Percentiles rank a stretch among this genome's conserved stretches.
phyloP scores from a whole-genome alignment of 176 grass and related monocot species.

The Rhynchospora pubera region DNA sequence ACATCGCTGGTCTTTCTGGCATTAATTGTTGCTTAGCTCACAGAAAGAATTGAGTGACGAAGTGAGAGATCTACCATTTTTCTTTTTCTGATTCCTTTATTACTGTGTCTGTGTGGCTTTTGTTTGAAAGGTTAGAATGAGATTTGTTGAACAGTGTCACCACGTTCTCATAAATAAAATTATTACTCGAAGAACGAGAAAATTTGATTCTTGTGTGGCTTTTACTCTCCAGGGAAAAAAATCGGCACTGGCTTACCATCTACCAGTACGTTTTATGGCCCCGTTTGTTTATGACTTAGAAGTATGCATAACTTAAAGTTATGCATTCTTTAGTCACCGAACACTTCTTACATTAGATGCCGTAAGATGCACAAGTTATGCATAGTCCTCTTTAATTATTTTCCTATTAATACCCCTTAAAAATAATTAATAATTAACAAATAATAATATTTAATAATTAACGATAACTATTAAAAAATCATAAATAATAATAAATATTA shows the following conservation, averaged over 20 bases:
- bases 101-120: neutral
- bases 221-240: neutral
- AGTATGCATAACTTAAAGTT: too few relatives aligned
- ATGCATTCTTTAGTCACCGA: too few relatives aligned
- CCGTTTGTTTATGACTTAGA: too few relatives aligned
- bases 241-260: neutral
- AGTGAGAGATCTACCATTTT: neutral
- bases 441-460: too few relatives aligned
- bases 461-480: too few relatives aligned
- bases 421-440: too few relatives aligned
- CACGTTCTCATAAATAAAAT: neutral
- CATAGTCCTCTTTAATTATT: too few relatives aligned
- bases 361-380: too few relatives aligned
- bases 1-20: slow-evolving; percentile 2
- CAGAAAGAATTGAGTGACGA: neutral
- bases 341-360: too few relatives aligned
- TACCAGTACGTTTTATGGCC: too few relatives aligned
- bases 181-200: neutral
- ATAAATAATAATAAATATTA: too few relatives aligned
- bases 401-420: too few relatives aligned
- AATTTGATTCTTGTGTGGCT: neutral
- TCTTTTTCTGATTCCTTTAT: neutral
- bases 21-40: slow-evolving; percentile 8
- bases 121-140: slow-evolving; percentile 16
- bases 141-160: slow-evolving; percentile 6